Base-by-base conservation (phyloP, 176 grass and related monocot species). In the Oropetium thomaeum region DNA sequence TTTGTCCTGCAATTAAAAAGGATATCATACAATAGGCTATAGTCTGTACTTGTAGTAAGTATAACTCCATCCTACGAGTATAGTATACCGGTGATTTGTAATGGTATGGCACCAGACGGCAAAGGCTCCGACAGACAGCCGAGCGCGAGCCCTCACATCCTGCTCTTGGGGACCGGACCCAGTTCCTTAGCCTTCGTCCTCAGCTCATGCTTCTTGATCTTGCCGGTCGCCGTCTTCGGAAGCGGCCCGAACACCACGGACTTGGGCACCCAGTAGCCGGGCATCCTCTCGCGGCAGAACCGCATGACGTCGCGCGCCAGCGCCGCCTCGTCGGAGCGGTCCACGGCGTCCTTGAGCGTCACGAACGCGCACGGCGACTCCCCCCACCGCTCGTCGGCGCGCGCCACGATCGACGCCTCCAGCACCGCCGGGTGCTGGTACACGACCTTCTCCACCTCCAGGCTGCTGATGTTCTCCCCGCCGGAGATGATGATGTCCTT, bases 401-500 rank as follows among this genome's bases (percentile, higher is more conserved):
- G 86, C 11, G 95, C 95, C 19, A 94, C 95, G 32, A 98, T 91
- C 2, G 95, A 92, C 19, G 80, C 89, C 77, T 98, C 95, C 13
- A 98, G 83, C 32, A 98, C 83, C 2, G 89, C 88, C 29, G 95
- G 89, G 58, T 98, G 95, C 76, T 79, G 53, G 70, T 98, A 98
- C 37, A 98, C 58, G 20, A 71, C 84, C 60, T 90, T 92, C 84
- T 98, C 95, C 70, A 98, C 89, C 84, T 94, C 95, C 76, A 98
- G 67, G 85, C 95, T 98, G 80, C 86, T 92, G 40, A 98, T 98
- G 78, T 98, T 98, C 82, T 98, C 95, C 20, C 95, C 95, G 29
- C 95, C 95, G n/a, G 95, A 94, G 66, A 94, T 98, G 70, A 92
- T 98, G 79, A 98, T 94, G 76, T 98, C 95, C 77, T 98, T 98